Base-by-base conservation (phyloP, 805 yeast species). In the Schwanniomyces pseudopolymorphus region DNA sequence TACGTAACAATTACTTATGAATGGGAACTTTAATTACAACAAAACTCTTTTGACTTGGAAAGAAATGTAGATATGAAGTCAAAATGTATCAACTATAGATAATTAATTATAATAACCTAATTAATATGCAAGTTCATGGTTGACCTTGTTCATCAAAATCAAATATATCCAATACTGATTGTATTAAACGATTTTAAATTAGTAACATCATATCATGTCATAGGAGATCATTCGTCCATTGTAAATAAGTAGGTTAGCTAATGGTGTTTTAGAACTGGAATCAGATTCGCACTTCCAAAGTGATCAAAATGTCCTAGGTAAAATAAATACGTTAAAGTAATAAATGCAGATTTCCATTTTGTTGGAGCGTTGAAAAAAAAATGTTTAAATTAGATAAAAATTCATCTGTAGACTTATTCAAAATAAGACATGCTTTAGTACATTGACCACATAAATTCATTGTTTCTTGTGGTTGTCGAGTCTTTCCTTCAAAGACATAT, bases 401-500 rank as follows among this genome's bases (percentile, higher is more conserved):
- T 14, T 11, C 20, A 26, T 26, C 35, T 31, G 2, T 31, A 31
- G 8, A 14, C 35, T 31, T 31, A 31, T 14, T 14, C 10, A 31
- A 31, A 14, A 31, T 31, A 31, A 31, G 35, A 31, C 2, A 31
- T 14, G 35, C 10, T 16, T 4, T 31, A 16, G 20, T 31, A n/a
- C 14, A 31, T 7, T 31, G 13, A 4, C 20, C 35, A 31, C 19
- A 16, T 17, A 14, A 26, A 31, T 31, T 31, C 20, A 31, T 7
- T 31, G 35, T 9, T 31, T 36, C 31, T 49, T 42, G 53, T 58
- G 59, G 41, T 46, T 52, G n/a, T 59, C 65, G 42, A 72, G 72
- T 60, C 77, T 68, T 44, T 70, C 65, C 56, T 72, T 70, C 58
- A 72, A 71, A 20, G 70, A 64, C 37, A 62, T 54, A 55, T 72